Base-by-base conservation (phyloP, 176 grass and related monocot species). In the Oryza longistaminata region DNA sequence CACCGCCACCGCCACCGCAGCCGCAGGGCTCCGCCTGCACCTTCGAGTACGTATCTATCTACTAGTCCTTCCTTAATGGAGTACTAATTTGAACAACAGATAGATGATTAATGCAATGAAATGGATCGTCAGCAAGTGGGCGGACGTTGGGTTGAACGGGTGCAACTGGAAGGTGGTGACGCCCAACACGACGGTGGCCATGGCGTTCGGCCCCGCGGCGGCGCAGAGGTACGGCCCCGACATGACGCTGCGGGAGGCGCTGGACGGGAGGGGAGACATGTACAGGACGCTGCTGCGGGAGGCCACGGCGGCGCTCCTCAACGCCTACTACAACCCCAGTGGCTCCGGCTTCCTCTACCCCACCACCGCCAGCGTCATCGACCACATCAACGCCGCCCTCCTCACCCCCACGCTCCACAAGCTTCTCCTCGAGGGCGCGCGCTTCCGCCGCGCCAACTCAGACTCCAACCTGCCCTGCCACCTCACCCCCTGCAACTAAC, bases 201-300 rank as follows among this genome's bases (percentile, higher is more conserved):
- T 93, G 60, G 95, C 93, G 40, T 97, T 97, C 74, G 95, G 95
- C 0, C 92, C 91, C 6, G 19, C 93, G 24, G 95, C 89, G 9
- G 90, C 89, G 15, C 88, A 71, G 60, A 76, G 90, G 27, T 95
- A 88, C 76, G 95, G 95, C 2, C 0, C 66, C 17, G 85, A 93
- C 11, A 78, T 93, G 79, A 97, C 90, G 52, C 81, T 93, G 77
- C 88, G 79, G 29, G 87, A 93, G 10, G 88, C 85, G 0, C 88
- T 95, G 40, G 82, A 86, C 6, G 90, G 95, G 7, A 85, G 87
- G 37, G 90, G 90, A 2, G 92, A 97, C 81, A 21, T 85, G 2
- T 97, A 95, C 82, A 45, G 81, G 2, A 94, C 95, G 17, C 88
- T 97, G 80, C 92, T 97, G 43, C 85, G 95, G 52, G 95, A 97